These are phyloP conservation scores for Hymenoscyphus salicellus DNA, from an alignment of 2,329 filamentous ascomycete species.

Conservation along the genomic window DNA sequence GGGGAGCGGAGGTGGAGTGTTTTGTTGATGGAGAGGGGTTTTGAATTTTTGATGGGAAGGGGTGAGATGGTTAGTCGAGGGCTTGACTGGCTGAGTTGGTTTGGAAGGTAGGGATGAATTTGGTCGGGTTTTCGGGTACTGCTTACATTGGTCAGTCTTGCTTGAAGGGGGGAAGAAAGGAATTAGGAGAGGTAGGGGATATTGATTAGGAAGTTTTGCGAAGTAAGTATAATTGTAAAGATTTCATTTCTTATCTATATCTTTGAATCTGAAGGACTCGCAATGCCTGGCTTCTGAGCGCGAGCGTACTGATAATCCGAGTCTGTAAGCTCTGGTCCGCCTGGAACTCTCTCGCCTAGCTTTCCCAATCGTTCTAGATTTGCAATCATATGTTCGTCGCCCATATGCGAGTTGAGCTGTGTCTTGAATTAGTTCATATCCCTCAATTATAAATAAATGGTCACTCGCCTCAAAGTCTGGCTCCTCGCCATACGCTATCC, in stretches of 20 bases:
- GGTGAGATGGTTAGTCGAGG: no score
- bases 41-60: no score
- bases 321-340: conserved; percentile 49
- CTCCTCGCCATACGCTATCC: conserved; percentile 76
- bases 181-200: no score
- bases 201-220: no score
- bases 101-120: no score
- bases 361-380: conserved; percentile 54
- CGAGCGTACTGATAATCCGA: conserved; percentile 45
- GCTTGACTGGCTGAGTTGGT: no score
- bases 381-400: conserved; percentile 63
- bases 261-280: conserved; percentile 8
- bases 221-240: background rate
- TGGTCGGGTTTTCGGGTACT: no score
- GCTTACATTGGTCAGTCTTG: no score
- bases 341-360: conserved; percentile 48
- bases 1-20: no score
- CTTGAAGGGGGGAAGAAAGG: no score
- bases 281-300: conserved; percentile 6
- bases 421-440: conserved; percentile 9
- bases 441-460: conserved; percentile 40
- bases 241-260: conserved; percentile 1
- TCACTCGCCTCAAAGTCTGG: conserved; percentile 70
- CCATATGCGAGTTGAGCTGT: conserved; percentile 33
- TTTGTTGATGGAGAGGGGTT: no score